Conservation (phyloP, 495 filamentous ascomycete species). For the Lophiotrema nucula region DNA sequence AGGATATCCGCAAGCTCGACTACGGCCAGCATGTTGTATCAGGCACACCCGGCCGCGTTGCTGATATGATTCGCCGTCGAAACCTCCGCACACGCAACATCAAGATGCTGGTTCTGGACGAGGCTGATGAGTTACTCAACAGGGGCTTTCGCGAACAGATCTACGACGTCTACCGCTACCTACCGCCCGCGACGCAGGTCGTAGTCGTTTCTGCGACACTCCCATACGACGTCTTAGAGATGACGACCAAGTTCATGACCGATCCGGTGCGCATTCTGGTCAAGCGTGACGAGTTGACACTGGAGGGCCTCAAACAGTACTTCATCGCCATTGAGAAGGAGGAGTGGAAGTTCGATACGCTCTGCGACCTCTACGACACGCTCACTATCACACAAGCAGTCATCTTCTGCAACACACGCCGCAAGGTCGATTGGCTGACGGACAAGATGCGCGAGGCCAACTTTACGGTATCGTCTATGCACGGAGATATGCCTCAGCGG, state of each 20-base stretch:
- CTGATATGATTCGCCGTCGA: conserved; percentile 98
- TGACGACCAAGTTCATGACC: conserved; percentile 99
- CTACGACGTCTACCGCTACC: conserved; percentile 97
- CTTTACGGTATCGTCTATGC: conserved; percentile 99
- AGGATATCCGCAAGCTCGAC: conserved; percentile 63
- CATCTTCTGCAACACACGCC: conserved; percentile 99
- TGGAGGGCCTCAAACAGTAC: conserved; percentile 99
- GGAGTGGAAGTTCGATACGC: conserved; percentile 99
- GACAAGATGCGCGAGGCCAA: conserved; percentile 86
- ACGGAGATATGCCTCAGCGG: conserved; percentile 97
- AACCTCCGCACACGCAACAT: conserved; percentile 90
- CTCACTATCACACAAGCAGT: conserved; percentile 99
- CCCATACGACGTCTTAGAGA: conserved; percentile 97
- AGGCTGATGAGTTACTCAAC: conserved; percentile 98
- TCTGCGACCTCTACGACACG: conserved; percentile 97
- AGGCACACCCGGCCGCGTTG: conserved; percentile 94
- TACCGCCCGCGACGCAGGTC: conserved; percentile 96
- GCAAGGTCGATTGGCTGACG: conserved; percentile 99
- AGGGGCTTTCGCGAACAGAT: conserved; percentile 99
- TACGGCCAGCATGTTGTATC: conserved; percentile 93
- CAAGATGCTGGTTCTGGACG: conserved; percentile 99
- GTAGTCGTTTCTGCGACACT: conserved; percentile 96
- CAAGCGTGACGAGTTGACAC: conserved; percentile 98
- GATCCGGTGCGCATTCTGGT: conserved; percentile 98
- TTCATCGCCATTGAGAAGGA: conserved; percentile 99